Conservation (phyloP, 305 asterid species). For the Fraxinus latifolia region DNA sequence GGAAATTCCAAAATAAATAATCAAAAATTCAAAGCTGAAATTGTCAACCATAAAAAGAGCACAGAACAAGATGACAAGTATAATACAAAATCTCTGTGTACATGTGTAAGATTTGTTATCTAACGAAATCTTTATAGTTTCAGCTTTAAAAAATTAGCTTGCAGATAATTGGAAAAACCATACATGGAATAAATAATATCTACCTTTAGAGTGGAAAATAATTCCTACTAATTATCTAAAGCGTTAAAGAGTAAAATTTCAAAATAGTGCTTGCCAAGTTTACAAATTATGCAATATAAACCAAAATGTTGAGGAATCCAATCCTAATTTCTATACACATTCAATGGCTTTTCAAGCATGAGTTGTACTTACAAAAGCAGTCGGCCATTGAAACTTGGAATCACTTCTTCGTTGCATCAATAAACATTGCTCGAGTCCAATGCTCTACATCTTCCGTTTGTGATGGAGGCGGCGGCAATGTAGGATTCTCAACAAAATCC, state of each 20-base stretch:
- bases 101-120: neutral
- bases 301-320: neutral
- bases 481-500: slow-evolving; percentile 92
- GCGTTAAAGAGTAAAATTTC: neutral
- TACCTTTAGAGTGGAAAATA: neutral
- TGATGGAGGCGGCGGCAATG: slow-evolving; percentile 95
- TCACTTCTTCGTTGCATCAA: slow-evolving; percentile 90
- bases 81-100: neutral
- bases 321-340: neutral
- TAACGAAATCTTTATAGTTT: neutral
- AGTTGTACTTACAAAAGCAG: slow-evolving; percentile 29
- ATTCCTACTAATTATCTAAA: neutral
- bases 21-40: neutral
- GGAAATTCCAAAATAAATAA: neutral
- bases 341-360: slow-evolving; percentile 11
- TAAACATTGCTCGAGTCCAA: slow-evolving; percentile 96
- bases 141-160: neutral
- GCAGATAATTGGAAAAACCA: neutral
- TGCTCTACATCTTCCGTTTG: slow-evolving; percentile 94
- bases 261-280: neutral
- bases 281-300: neutral
- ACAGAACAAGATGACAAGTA: neutral
- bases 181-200: neutral
- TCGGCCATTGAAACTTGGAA: slow-evolving; percentile 16
- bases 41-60: neutral